A percentile compares a stretch with the other conserved stretches of the same genome.
Evolutionary conservation across 352 stramenopile genomes (phyloP).

Genomic region (Pythium scleroteichum): DNA sequence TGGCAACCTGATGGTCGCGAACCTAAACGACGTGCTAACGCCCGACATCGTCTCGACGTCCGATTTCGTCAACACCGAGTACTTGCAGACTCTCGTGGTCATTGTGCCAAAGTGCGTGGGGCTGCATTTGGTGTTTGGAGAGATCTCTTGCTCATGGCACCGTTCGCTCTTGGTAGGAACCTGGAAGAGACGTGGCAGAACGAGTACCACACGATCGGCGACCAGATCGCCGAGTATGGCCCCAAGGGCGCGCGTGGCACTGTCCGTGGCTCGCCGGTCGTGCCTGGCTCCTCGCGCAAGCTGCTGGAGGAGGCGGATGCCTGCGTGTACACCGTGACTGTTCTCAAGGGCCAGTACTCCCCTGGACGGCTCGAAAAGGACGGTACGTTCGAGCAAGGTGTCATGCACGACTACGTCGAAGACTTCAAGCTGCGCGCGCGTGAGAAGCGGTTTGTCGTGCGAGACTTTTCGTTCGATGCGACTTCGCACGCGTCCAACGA

Average conservation of each 20-base stretch:
- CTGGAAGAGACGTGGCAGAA: conserved; percentile 89
- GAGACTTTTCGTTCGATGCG: conserved; percentile 93
- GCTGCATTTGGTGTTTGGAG: background rate
- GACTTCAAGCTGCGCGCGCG: conserved; percentile 92
- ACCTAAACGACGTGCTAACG: conserved; percentile 95
- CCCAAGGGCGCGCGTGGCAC: conserved; percentile 89
- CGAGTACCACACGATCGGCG: conserved; percentile 87
- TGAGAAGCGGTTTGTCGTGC: conserved; percentile 93
- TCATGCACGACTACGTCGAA: conserved; percentile 94
- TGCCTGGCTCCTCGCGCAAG: conserved; percentile 91
- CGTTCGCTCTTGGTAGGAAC: conserved; percentile 33
- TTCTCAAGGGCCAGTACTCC: conserved; percentile 95
- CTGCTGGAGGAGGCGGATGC: conserved; percentile 92
- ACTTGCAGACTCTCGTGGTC: conserved; percentile 96
- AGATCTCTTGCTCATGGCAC: background rate
- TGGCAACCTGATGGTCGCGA: conserved; percentile 93
- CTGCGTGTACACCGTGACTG: conserved; percentile 94
- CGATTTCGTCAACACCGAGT: conserved; percentile 96
- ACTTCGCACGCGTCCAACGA: conserved; percentile 86
- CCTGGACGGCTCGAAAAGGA: conserved; percentile 83
- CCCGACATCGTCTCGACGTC: conserved; percentile 86
- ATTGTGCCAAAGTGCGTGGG: conserved; percentile 87
- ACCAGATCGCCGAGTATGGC: conserved; percentile 90
- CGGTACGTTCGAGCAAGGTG: conserved; percentile 90
- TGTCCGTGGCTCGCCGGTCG: conserved; percentile 94